Conservation (phyloP, 1,139 yeast species). For the Spencermartinsiella ligniputridi region DNA sequence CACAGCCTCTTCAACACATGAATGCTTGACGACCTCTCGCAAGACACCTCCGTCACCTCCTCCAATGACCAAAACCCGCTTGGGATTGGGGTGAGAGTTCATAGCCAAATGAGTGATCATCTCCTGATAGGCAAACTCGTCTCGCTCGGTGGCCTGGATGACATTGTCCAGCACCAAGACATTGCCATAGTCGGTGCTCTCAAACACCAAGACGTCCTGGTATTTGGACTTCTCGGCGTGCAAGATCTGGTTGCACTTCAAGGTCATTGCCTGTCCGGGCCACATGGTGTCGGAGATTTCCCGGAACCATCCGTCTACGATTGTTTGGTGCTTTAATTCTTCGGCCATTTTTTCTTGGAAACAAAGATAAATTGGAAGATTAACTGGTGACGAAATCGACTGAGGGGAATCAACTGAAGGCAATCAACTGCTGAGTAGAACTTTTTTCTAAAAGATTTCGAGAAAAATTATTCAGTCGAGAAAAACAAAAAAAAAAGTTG, state of each 20-base stretch:
- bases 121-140: slow-evolving; percentile 92
- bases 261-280: slow-evolving; percentile 93
- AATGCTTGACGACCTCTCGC: slow-evolving; percentile 87
- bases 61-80: slow-evolving; percentile 84
- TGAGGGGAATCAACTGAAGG: too few species aligned
- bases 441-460: too few species aligned
- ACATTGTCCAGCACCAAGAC: slow-evolving; percentile 88
- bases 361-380: too few species aligned
- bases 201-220: slow-evolving; percentile 86
- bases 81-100: slow-evolving; percentile 88
- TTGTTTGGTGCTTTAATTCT: slow-evolving; percentile 38
- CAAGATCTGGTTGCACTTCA: slow-evolving; percentile 74
- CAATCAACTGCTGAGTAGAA: too few species aligned
- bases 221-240: slow-evolving; percentile 78
- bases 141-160: slow-evolving; percentile 90
- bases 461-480: too few species aligned
- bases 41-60: slow-evolving; percentile 98
- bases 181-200: slow-evolving; percentile 83
- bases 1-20: slow-evolving; percentile 76
- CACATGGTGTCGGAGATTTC: slow-evolving; percentile 83
- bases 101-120: slow-evolving; percentile 89
- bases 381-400: too few species aligned
- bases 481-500: too few species aligned
- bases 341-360: too few species aligned
- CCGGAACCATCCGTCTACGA: slow-evolving; percentile 82